Percentiles rank a stretch among this genome's conserved stretches.
Evolutionary conservation across 139 green algal genomes (phyloP).

Genomic region (Zygnema cylindricum): DNA sequence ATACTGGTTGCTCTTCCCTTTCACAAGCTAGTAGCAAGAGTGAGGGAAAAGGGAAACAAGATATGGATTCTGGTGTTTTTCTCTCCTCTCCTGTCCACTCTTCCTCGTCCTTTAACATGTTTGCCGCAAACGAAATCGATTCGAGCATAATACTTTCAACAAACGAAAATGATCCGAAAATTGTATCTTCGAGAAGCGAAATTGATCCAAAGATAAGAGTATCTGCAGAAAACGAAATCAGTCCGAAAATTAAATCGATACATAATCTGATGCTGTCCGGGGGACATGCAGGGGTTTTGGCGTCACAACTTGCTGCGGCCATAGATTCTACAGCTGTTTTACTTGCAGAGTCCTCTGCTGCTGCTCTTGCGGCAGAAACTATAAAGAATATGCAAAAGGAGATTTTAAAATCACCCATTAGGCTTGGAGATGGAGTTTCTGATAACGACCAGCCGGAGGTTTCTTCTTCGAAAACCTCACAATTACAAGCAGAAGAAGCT

Average conservation of each 20-base stretch:
- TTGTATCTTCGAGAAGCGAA: not conserved
- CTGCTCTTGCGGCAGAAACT: not conserved
- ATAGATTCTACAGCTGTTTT: not conserved
- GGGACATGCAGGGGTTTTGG: not conserved
- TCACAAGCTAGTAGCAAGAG: not conserved
- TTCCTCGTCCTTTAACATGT: too few species aligned
- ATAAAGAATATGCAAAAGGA: not conserved
- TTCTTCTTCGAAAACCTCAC: not conserved
- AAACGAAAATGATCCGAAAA: not conserved
- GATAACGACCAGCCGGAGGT: not conserved
- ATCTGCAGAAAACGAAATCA: not conserved
- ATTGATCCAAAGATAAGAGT: not conserved
- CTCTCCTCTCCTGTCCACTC: not conserved
- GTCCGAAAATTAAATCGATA: too few species aligned
- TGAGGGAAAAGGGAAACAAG: not conserved
- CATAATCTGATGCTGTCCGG: too few species aligned
- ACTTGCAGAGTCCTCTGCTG: not conserved
- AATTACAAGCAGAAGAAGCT: not conserved
- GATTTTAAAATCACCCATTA: not conserved
- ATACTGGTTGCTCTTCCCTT: too few species aligned
- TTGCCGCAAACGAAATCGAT: not conserved
- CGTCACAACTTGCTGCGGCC: not conserved
- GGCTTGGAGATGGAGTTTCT: not conserved
- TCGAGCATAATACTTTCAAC: not conserved
- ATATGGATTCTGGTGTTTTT: not conserved